These are phyloP conservation scores for Lepidium africanum DNA, from an alignment of 345 rosid species.

Conservation along the genomic window DNA sequence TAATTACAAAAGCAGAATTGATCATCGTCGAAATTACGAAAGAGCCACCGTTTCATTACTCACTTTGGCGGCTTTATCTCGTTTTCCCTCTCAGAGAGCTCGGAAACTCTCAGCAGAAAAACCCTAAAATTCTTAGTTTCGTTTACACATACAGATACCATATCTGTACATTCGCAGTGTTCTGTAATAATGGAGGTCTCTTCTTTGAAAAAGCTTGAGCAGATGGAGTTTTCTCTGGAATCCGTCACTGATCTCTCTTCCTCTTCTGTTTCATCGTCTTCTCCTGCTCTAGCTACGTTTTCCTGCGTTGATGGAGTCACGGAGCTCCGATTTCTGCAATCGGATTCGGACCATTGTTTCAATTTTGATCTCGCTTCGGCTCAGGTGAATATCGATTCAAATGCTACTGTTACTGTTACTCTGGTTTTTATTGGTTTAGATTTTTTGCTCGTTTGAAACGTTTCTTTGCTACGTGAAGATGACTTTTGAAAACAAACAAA, in stretches of 20 bases:
- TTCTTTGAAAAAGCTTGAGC: constrained; percentile 24
- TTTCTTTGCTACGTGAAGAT: constrained; percentile 5
- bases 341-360: constrained; percentile 32
- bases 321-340: constrained; percentile 47
- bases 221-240: constrained; percentile 45
- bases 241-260: constrained; percentile 55
- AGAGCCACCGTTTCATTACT: constrained; percentile 10
- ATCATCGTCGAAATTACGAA: background rate
- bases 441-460: background rate
- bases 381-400: constrained; percentile 37
- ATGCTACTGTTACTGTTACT: background rate
- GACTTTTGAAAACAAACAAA: background rate
- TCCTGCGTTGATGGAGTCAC: constrained; percentile 38
- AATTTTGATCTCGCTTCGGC: constrained; percentile 40
- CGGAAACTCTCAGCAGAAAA: constrained; percentile 16
- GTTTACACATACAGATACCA: background rate
- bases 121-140: constrained; percentile 33
- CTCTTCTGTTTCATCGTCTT: constrained; percentile 33
- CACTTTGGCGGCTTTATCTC: constrained; percentile 21
- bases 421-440: background rate
- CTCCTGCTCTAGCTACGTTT: constrained; percentile 53
- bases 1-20: background rate
- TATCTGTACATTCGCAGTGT: background rate
- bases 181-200: constrained; percentile 29
- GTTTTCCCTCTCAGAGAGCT: background rate